These are phyloP conservation scores for Claviceps arundinis DNA, from an alignment of 2,329 filamentous ascomycete genomes.

Conservation along the genomic window DNA sequence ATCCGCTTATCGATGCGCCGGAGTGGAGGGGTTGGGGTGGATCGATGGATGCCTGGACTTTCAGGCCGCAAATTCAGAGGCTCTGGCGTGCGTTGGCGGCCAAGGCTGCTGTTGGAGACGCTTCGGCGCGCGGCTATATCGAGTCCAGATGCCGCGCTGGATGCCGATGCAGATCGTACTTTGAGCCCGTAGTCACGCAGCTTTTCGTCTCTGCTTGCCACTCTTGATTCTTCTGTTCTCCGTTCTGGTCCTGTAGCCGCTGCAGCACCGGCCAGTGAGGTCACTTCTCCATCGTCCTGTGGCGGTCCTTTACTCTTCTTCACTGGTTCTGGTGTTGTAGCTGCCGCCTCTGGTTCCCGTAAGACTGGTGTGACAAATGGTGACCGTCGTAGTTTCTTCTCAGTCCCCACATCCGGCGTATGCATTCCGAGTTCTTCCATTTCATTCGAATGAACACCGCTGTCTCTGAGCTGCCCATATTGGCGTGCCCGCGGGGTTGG, in stretches of 20 bases:
- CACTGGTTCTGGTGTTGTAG: slow-evolving; percentile 30
- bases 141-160: slow-evolving; percentile 4
- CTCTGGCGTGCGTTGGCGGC: slow-evolving; percentile 38
- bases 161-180: not conserved
- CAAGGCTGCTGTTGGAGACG: slow-evolving; percentile 37
- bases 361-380: slow-evolving; percentile 26
- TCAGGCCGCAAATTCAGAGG: slow-evolving; percentile 45
- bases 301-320: slow-evolving; percentile 19
- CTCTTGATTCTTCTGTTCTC: not conserved
- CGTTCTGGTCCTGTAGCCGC: not conserved
- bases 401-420: slow-evolving; percentile 16
- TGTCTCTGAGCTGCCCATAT: slow-evolving; percentile 34
- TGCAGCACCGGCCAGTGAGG: slow-evolving; percentile 1
- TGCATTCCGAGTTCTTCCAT: slow-evolving; percentile 22
- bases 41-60: slow-evolving; percentile 28
- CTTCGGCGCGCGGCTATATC: slow-evolving; percentile 25
- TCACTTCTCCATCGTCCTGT: slow-evolving; percentile 19
- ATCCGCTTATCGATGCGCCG: slow-evolving; percentile 53
- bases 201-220: slow-evolving; percentile 5
- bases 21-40: slow-evolving; percentile 49
- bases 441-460: slow-evolving; percentile 42
- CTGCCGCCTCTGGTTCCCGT: slow-evolving; percentile 23
- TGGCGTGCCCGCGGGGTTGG: slow-evolving; percentile 25
- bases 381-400: slow-evolving; percentile 18
- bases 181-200: not conserved